Evolutionary conservation across 2,329 filamentous ascomycete species (phyloP), one percentile per base, ranked within the genome.

Genomic region (Didymella pomorum): DNA sequence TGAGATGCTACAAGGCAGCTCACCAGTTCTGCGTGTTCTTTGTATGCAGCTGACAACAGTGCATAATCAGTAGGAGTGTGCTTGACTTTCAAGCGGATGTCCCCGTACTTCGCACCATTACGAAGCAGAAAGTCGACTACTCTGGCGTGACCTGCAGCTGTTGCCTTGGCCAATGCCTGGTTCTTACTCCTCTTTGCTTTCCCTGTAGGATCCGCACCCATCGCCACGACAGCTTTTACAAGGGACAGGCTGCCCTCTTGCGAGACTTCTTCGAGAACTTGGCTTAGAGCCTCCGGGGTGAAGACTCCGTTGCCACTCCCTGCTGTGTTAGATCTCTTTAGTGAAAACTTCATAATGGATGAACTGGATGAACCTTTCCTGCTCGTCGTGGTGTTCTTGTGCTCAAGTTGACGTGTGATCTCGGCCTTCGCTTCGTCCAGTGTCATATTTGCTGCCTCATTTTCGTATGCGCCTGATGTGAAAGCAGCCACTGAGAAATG

Each of bases 161-260:
- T 64, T 12, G 65, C 65, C 28, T 66, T 64, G 23, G 61, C 49
- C 6, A 67, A 18, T 5, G 65, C 65, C 45, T 66, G 63, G n/a
- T 67, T 60, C 31, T 64, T 64, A 8, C 43, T 45, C 25, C 58
- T 66, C 44, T 66, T 67, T 21, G 58, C 31, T 28, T 51, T 63
- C 14, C 60, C 26, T 20, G 39, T 51, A 2, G 63, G 58, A 46
- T 63, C 50, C 9, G 55, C 61, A 7, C 61, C 61, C 28, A 67
- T 52, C 1, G 39, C 26, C 4, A 67, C 57, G 0, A 59, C 49
- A 23, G 64, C 63, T 47, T 61, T 58, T 21, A 65, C 55, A 6
- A 67, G 46, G 5, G 64, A 54, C 12, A 67, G 2, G 21, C 53
- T 61, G 9, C 64, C 64, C 37, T 67, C 61, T 11, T 58, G 50